Evolutionary conservation across 192 early-diverging fungal species (phyloP), one percentile per base, ranked within the genome.

Genomic region (Entomortierella lignicola): DNA sequence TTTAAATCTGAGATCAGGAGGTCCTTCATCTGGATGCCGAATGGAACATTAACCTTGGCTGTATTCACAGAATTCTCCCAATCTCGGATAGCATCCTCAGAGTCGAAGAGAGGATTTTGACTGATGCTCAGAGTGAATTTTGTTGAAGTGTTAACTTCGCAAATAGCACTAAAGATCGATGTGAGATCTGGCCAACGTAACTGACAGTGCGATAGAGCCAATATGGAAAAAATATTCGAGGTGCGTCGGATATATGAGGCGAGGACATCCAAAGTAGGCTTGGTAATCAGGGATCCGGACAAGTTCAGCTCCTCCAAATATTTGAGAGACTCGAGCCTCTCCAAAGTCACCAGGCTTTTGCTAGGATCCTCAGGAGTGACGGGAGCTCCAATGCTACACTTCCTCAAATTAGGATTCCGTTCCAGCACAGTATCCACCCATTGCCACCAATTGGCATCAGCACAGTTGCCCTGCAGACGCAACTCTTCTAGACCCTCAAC

Each of bases 111-210:
- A 8, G 72, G 65, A 37, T 68, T 77, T 34, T 56, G 39, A 18
- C 65, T 56, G 50, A 77, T 32, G 34, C 63, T 27, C 8, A 77
- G 18, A 7, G 72, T 77, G 39, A 68, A 77, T 47, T 77, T 77
- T 4, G 65, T 68, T 15, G 64, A 67, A 13, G 13, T 23, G 42
- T 77, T 77, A 17, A 61, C 58, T 25, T 68, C 43, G 54, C 72
- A 77, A 32, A 77, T 41, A 37, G 64, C 41, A 8, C 15, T 55
- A 53, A 77, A 77, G 17, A 77, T 7, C 30, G 42, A 39, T 0
- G 10, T 20, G 15, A 77, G 25, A 26, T 52, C 32, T 39, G 60
- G 25, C 72, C 72, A 77, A 4, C 31, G 29, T n/a, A 77, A 58
- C 4, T 68, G 30, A 39, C 65, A 77, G 39, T 68, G 64, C 1